These are phyloP conservation scores for Deinandra increscens DNA, from an alignment of 129 eudicot genomes.

Conservation along the genomic window DNA sequence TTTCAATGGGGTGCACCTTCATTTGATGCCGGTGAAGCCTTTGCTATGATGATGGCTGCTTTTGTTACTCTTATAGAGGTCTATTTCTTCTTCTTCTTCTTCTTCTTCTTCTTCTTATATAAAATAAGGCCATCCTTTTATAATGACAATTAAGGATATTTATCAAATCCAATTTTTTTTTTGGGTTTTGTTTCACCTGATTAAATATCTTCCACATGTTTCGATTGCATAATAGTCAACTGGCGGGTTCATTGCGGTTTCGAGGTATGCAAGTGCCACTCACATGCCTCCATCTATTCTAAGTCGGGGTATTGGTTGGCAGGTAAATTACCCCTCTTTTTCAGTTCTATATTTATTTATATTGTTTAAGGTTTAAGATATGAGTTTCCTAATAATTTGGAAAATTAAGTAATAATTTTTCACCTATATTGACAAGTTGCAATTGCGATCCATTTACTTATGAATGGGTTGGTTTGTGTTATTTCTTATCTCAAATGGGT, in stretches of 20 bases:
- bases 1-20: constrained; percentile 80
- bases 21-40: constrained; percentile 77
- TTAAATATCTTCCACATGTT: constrained; percentile 1
- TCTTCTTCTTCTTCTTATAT: not conserved
- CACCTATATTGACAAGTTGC: not conserved
- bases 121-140: not conserved
- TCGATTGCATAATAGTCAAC: constrained; percentile 47
- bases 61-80: constrained; percentile 74
- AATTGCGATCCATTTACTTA: constrained; percentile 5
- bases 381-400: not conserved
- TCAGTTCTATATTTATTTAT: not conserved
- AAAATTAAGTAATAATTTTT: not conserved
- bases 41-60: constrained; percentile 81
- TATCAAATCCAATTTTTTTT: constrained; percentile 8
- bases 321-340: constrained; percentile 35
- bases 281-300: constrained; percentile 65
- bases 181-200: constrained; percentile 4
- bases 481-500: not conserved
- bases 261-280: constrained; percentile 79
- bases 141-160: not conserved
- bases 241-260: constrained; percentile 68
- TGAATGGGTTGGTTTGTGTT: not conserved
- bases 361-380: not conserved
- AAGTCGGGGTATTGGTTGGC: constrained; percentile 83
- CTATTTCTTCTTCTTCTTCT: not conserved